Evolutionary conservation across 202 grass and related monocot species (phyloP).

Genomic region (Hordeum pubiflorum): DNA sequence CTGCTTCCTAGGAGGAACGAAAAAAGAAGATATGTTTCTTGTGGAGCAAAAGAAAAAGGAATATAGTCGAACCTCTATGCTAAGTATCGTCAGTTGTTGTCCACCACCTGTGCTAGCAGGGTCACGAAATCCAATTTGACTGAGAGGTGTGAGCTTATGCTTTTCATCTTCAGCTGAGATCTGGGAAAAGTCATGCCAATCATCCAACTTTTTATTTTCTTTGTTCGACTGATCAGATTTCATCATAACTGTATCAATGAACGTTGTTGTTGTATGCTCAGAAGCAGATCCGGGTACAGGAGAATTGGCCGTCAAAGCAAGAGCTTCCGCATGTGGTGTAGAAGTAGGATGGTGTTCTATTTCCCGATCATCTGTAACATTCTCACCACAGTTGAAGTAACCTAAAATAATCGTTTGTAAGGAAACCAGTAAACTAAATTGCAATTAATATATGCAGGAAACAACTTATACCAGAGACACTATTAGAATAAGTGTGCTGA

Average conservation of each 20-base stretch:
- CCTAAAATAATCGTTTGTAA: constrained; percentile 25
- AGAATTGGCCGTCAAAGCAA: constrained; percentile 15
- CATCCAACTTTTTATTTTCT: constrained; percentile 26
- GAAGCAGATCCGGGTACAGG: constrained; percentile 30
- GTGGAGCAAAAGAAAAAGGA: constrained; percentile 15
- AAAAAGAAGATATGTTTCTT: neutral
- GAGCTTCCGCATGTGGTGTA: constrained; percentile 10
- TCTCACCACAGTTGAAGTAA: constrained; percentile 2
- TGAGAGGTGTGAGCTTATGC: constrained; percentile 71
- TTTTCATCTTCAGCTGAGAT: constrained; percentile 73
- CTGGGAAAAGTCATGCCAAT: constrained; percentile 67
- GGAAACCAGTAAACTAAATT: neutral
- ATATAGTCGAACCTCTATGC: constrained; percentile 57
- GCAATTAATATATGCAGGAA: constrained; percentile 6
- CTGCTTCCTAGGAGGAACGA: neutral
- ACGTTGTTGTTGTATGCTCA: constrained; percentile 19
- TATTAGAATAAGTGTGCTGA: constrained; percentile 25
- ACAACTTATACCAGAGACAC: constrained; percentile 26
- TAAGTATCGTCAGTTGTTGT: constrained; percentile 81
- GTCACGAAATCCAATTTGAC: constrained; percentile 85
- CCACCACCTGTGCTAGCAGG: constrained; percentile 68
- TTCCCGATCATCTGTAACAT: constrained; percentile 20
- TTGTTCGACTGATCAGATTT: constrained; percentile 25
- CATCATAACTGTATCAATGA: constrained; percentile 7
- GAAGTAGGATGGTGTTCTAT: neutral